phyloP scores from a whole-genome alignment of 257 asterid species.

The Solanum infundibuliforme region DNA sequence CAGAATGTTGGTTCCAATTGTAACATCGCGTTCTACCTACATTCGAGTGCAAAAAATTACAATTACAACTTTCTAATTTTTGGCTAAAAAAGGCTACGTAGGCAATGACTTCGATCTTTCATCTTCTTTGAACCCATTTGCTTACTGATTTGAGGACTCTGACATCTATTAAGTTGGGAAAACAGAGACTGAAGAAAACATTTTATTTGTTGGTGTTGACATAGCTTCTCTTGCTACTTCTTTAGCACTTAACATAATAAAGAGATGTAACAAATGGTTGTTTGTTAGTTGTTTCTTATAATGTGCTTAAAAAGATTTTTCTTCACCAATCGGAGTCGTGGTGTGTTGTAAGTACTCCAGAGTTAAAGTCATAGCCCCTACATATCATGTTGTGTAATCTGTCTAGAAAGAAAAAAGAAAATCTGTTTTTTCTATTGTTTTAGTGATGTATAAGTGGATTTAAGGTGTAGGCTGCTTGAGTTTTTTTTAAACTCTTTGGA shows the following conservation, averaged over 20 bases:
- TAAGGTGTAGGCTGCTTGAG: background rate
- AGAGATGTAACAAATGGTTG: background rate
- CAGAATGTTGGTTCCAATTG: no score
- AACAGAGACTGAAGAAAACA: conserved; percentile 10
- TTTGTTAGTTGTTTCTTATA: background rate
- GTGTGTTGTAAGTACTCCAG: background rate
- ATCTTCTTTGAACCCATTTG: no score
- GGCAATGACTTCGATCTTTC: no score
- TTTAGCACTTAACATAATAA: conserved; percentile 44
- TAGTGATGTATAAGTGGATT: background rate
- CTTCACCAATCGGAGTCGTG: background rate
- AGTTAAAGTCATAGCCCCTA: no score
- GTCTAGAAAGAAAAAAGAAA: background rate
- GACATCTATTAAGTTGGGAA: background rate
- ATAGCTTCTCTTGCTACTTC: conserved; percentile 51
- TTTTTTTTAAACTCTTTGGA: background rate
- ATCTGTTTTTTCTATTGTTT: background rate
- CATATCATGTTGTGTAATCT: background rate
- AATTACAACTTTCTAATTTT: no score
- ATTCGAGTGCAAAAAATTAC: no score
- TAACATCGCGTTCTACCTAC: no score
- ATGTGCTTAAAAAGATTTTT: background rate
- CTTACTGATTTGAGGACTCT: no score
- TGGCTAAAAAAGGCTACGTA: no score
- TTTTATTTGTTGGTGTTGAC: conserved; percentile 55